Percentiles rank a stretch among this genome's conserved stretches.
These are phyloP conservation scores for Tricholoma hemisulphureum DNA, from an alignment of 768 basidiomycete species.

Conservation along the genomic window DNA sequence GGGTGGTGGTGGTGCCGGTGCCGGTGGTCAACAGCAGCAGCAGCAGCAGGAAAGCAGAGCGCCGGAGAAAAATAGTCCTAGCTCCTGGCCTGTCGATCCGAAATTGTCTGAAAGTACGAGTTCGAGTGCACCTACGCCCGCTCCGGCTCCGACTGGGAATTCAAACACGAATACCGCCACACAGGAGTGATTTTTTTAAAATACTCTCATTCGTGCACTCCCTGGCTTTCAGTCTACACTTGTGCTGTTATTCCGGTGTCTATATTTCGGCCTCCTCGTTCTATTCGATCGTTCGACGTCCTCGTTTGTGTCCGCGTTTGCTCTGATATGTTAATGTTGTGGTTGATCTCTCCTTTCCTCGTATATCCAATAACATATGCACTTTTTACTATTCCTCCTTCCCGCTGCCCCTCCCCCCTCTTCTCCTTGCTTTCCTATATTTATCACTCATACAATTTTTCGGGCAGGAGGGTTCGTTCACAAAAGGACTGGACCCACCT, in stretches of 20 bases:
- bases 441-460: neutral
- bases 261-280: too few relatives aligned
- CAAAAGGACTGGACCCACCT: conserved; percentile 3
- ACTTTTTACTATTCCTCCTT: conserved; percentile 1
- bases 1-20: neutral
- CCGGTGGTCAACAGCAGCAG: neutral
- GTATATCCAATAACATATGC: conserved; percentile 5
- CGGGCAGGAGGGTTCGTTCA: conserved; percentile 4
- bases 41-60: neutral
- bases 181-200: neutral
- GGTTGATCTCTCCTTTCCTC: neutral
- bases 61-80: neutral
- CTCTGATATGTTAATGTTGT: neutral
- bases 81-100: neutral
- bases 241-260: too few relatives aligned
- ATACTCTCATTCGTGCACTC: neutral
- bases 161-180: neutral
- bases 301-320: neutral
- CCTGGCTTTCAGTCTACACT: too few relatives aligned
- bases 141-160: neutral
- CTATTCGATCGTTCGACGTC: neutral
- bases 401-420: neutral
- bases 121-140: neutral
- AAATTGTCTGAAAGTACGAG: neutral
- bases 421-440: neutral